phyloP scores from a whole-genome alignment of 768 basidiomycete genomes.

The Boletus rex-veris region DNA sequence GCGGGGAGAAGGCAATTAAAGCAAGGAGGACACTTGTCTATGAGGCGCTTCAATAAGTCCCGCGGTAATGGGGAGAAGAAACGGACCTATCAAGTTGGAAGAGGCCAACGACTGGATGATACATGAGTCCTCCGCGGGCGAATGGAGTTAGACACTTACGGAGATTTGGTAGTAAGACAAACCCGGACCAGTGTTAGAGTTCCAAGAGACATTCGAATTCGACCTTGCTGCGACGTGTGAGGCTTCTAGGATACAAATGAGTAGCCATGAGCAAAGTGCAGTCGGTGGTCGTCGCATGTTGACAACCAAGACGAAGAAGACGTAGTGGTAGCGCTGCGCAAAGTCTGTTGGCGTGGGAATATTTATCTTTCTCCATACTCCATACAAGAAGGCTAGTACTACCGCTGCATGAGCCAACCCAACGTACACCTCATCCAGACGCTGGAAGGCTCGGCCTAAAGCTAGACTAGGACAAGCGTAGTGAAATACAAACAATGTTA shows the following conservation, averaged over 20 bases:
- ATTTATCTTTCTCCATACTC: background rate
- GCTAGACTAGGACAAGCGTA: background rate
- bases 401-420: too few relatives aligned
- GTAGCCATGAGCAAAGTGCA: slow-evolving; percentile 15
- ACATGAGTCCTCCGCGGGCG: slow-evolving; percentile 11
- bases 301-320: background rate
- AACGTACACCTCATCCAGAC: too few relatives aligned
- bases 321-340: background rate
- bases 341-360: slow-evolving; percentile 12
- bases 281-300: slow-evolving; percentile 24
- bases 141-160: slow-evolving; percentile 15
- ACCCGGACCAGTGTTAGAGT: slow-evolving; percentile 5
- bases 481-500: too few relatives aligned
- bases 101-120: slow-evolving; percentile 18
- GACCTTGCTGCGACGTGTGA: slow-evolving; percentile 2
- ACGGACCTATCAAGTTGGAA: slow-evolving; percentile 16
- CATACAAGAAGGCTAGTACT: too few relatives aligned
- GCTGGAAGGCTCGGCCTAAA: background rate
- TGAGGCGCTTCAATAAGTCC: background rate
- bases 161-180: slow-evolving; percentile 23
- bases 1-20: slow-evolving; percentile 95
- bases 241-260: slow-evolving; percentile 6
- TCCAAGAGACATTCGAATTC: slow-evolving; percentile 18
- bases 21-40: slow-evolving; percentile 76
- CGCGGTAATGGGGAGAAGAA: background rate